Percentiles rank a stretch among this genome's conserved stretches.
Conservation (phyloP, 2,329 filamentous ascomycete species). For the Epichloe gansuensis region DNA sequence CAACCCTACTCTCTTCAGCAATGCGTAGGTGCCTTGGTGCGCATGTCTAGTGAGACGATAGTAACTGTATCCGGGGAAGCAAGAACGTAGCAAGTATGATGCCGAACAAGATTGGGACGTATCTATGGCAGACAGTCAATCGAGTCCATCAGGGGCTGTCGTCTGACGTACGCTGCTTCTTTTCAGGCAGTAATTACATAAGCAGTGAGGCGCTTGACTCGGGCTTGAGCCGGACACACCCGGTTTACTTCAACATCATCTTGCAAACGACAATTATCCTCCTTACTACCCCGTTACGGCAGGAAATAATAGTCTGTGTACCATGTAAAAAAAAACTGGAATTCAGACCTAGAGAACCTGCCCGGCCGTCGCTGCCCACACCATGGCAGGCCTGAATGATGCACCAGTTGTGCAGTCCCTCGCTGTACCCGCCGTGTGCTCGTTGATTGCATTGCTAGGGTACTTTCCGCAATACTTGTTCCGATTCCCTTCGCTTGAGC, state of each 20-base stretch:
- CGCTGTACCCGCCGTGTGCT: slow-evolving; percentile 56
- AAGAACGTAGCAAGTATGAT: not conserved
- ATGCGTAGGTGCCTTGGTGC: not conserved
- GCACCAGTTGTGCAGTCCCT: slow-evolving; percentile 37
- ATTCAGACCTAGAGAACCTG: not conserved
- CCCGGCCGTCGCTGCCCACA: not conserved
- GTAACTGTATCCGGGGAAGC: not conserved
- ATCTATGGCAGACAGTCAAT: no score
- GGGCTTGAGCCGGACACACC: not conserved
- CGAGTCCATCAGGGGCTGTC: not conserved
- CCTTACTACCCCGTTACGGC: no score
- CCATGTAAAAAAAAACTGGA: not conserved
- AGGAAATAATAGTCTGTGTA: not conserved
- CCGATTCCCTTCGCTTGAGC: slow-evolving; percentile 40
- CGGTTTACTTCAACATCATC: not conserved
- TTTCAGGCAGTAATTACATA: not conserved
- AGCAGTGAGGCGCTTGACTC: not conserved
- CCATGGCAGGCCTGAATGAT: slow-evolving; percentile 31
- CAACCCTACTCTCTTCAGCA: not conserved
- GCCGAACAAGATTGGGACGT: no score
- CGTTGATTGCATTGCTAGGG: slow-evolving; percentile 56
- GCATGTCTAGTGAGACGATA: not conserved
- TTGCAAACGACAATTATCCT: no score
- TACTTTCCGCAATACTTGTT: slow-evolving; percentile 66
- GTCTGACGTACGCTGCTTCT: not conserved